Base-by-base conservation (phyloP, 805 yeast species). In the Metschnikowia borealis region DNA sequence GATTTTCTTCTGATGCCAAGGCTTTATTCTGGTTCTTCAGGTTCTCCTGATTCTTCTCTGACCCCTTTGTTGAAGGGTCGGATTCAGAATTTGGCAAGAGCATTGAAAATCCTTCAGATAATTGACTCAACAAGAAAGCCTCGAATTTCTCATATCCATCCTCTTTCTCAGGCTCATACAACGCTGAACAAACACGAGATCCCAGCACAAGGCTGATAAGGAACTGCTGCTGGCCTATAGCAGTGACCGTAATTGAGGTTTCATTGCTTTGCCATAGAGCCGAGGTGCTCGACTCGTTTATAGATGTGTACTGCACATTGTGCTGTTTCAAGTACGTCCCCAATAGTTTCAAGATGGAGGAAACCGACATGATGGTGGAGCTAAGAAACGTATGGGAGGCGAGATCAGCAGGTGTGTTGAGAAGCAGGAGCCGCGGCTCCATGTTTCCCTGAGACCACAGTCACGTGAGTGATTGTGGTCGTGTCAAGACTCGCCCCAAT, bases 201-300 rank as follows among this genome's bases (percentile, higher is more conserved):
- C 38, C 45, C 11, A 3, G 38, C 5, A 42, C n/a, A n/a, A 42
- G 21, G 20, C 45, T 42, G 45, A 42, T 32, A 6, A 42, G 45
- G 17, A 33, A 20, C 31, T 42, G 38, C 11, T 21, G 21, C 31
- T 20, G 17, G n/a, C 31, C 10, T 23, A 42, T 21, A 7, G 38
- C 45, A n/a, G 45, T 33, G 20, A 42, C 45, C 5, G 45, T 20
- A 33, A 42, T 20, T 10, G 17, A 17, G 17, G 38, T 20, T 18
- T 32, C 31, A 3, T 33, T 20, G 20, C 11, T 42, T 17, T 33
- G 45, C 45, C 18, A 42, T 42, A 42, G 20, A 3, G 32, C 45
- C 14, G 45, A 42, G 8, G 26, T 5, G 10, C 13, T 13, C n/a
- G 45, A n/a, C 34, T 13, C 43, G 33, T 14, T 20, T 14, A 14